A percentile compares a stretch with the other conserved stretches of the same genome.
These are phyloP conservation scores for Articulospora tetracladia DNA, from an alignment of 495 filamentous ascomycete species.

Conservation along the genomic window DNA sequence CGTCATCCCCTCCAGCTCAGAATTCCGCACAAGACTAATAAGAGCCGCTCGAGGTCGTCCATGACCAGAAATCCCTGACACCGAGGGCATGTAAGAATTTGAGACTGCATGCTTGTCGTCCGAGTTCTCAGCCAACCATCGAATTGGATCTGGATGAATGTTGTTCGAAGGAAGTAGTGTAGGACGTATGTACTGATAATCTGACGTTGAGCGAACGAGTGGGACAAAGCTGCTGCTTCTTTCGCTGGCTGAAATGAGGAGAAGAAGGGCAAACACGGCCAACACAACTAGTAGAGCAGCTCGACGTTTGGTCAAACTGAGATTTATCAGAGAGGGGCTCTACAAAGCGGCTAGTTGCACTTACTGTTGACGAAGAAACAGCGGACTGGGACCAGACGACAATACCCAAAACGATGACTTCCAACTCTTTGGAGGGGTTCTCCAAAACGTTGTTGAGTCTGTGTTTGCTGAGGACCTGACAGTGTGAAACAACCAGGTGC, in stretches of 20 bases:
- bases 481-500: conserved; percentile 26
- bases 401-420: background rate
- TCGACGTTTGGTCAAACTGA: background rate
- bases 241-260: background rate
- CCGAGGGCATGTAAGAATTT: background rate
- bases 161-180: conserved; percentile 13
- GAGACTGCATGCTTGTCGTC: conserved; percentile 31
- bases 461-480: conserved; percentile 24
- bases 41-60: conserved; percentile 58
- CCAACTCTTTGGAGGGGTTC: conserved; percentile 28
- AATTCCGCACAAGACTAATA: conserved; percentile 86
- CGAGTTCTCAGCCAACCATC: conserved; percentile 35
- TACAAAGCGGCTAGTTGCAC: too few relatives aligned
- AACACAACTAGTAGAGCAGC: background rate
- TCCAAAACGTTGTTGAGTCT: conserved; percentile 26
- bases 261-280: background rate
- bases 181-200: conserved; percentile 27
- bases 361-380: too few relatives aligned
- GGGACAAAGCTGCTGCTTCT: background rate
- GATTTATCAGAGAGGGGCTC: too few relatives aligned
- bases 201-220: conserved; percentile 1
- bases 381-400: too few relatives aligned
- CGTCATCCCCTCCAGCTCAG: conserved; percentile 76
- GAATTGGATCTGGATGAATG: conserved; percentile 27
- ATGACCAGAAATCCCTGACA: background rate